phyloP scores from a whole-genome alignment of 2,329 filamentous ascomycete genomes.

The Aspergillus sclerotialis region DNA sequence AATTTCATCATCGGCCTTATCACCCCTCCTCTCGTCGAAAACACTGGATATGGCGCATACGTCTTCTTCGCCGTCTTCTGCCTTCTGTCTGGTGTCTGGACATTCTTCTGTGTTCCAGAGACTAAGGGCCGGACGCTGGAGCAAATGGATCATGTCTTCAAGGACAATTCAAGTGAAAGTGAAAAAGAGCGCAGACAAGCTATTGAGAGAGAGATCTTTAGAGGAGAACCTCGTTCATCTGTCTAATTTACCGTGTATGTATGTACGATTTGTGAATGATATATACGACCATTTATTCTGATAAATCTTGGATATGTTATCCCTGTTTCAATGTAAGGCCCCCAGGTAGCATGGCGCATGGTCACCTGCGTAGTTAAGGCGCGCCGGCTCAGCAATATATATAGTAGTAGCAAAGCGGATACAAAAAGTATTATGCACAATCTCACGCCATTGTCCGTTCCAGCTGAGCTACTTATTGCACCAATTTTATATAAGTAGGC shows the following conservation, averaged over 20 bases:
- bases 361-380: too few relatives aligned
- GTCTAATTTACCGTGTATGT: slow-evolving; percentile 3
- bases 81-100: slow-evolving; percentile 45
- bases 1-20: slow-evolving; percentile 62
- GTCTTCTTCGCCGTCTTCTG: slow-evolving; percentile 55
- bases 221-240: slow-evolving; percentile 4
- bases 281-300: too few relatives aligned
- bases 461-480: too few relatives aligned
- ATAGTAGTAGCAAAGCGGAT: too few relatives aligned
- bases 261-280: too few relatives aligned
- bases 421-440: too few relatives aligned
- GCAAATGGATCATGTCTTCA: slow-evolving; percentile 46
- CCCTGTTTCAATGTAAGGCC: too few relatives aligned
- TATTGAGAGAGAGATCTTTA: slow-evolving; percentile 26
- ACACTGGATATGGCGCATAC: slow-evolving; percentile 48
- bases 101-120: slow-evolving; percentile 50
- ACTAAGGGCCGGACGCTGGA: slow-evolving; percentile 51
- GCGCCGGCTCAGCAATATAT: too few relatives aligned
- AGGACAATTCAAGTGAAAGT: slow-evolving; percentile 27
- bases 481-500: too few relatives aligned
- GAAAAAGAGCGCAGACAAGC: slow-evolving; percentile 22
- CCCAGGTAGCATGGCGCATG: too few relatives aligned
- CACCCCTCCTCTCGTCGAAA: slow-evolving; percentile 56
- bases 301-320: too few relatives aligned
- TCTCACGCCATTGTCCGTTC: too few relatives aligned